A percentile compares a stretch with the other conserved stretches of the same genome.
These are phyloP conservation scores for Ophiobolus disseminans DNA, from an alignment of 2,329 filamentous ascomycete species.

Conservation along the genomic window DNA sequence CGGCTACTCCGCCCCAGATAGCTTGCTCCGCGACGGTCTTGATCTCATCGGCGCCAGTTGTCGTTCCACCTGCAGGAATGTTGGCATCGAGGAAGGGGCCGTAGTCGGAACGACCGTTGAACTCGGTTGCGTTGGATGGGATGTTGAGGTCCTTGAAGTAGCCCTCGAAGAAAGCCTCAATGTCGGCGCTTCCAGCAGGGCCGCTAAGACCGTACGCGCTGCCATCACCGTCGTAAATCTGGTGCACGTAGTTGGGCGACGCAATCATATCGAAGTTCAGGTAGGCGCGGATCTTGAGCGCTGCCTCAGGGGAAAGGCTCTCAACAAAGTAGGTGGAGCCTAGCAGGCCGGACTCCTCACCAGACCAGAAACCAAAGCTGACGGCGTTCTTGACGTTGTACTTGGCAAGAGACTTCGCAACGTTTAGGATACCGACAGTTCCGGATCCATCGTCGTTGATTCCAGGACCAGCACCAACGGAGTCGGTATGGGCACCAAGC, in stretches of 20 bases:
- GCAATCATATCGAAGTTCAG: not conserved
- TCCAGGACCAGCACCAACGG: not conserved
- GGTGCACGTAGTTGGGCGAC: not conserved
- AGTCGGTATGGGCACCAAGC: not conserved
- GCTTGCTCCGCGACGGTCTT: slow-evolving; percentile 47
- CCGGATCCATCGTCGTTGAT: not conserved
- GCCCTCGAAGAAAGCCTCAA: slow-evolving; percentile 42
- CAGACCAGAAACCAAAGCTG: not conserved
- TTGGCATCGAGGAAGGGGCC: slow-evolving; percentile 44
- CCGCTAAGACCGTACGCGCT: slow-evolving; percentile 39
- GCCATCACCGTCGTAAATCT: slow-evolving; percentile 17
- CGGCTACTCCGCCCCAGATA: slow-evolving; percentile 44
- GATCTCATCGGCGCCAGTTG: slow-evolving; percentile 48
- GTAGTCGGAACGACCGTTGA: slow-evolving; percentile 50
- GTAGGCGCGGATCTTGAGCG: not conserved
- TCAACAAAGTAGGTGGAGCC: not conserved
- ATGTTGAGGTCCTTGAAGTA: slow-evolving; percentile 38
- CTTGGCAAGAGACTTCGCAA: not conserved
- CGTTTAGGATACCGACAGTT: not conserved
- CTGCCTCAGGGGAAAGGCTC: not conserved
- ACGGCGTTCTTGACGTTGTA: not conserved
- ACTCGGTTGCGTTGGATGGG: slow-evolving; percentile 40
- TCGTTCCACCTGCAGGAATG: slow-evolving; percentile 47
- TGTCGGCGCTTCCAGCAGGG: slow-evolving; percentile 38
- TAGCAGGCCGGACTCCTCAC: not conserved